Percentiles rank a stretch among this genome's conserved stretches.
Evolutionary conservation across 352 stramenopile species (phyloP).

Genomic region (Globisporangium okanoganense): DNA sequence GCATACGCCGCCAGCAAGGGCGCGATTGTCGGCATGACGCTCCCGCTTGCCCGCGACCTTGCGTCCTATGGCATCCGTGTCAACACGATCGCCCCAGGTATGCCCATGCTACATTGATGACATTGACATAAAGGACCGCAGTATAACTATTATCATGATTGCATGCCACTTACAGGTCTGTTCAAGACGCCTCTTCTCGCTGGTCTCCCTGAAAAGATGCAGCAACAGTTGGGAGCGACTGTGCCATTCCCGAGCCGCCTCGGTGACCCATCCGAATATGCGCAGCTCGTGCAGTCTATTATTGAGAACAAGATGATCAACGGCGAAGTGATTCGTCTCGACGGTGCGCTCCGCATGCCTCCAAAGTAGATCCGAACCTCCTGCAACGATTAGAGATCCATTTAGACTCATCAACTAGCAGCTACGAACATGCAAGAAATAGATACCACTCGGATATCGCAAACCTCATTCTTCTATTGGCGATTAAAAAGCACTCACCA

Average conservation of each 20-base stretch:
- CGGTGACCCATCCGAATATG: constrained; percentile 94
- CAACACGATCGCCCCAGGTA: constrained; percentile 95
- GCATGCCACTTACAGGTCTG: constrained; percentile 62
- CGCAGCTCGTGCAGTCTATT: constrained; percentile 93
- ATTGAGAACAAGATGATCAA: constrained; percentile 99
- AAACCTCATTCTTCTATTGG: background rate
- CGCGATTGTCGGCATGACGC: constrained; percentile 95
- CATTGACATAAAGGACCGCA: background rate
- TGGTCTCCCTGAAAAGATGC: constrained; percentile 93
- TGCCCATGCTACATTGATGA: background rate
- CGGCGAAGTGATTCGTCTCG: constrained; percentile 96
- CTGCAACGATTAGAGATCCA: background rate
- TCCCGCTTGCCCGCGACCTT: constrained; percentile 95
- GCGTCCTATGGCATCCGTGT: constrained; percentile 92
- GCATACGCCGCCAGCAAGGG: constrained; percentile 97
- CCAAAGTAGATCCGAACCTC: constrained; percentile 53
- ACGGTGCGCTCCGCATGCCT: constrained; percentile 96
- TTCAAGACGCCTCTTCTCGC: constrained; percentile 97
- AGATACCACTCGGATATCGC: background rate
- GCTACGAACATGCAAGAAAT: background rate
- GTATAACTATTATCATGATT: background rate
- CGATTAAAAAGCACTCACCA: background rate
- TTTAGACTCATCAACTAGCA: background rate
- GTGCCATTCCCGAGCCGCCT: constrained; percentile 96
- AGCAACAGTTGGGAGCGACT: constrained; percentile 89